Evolutionary conservation across 2,329 filamentous ascomycete species (phyloP).

Genomic region (Fonsecaea multimorphosa): DNA sequence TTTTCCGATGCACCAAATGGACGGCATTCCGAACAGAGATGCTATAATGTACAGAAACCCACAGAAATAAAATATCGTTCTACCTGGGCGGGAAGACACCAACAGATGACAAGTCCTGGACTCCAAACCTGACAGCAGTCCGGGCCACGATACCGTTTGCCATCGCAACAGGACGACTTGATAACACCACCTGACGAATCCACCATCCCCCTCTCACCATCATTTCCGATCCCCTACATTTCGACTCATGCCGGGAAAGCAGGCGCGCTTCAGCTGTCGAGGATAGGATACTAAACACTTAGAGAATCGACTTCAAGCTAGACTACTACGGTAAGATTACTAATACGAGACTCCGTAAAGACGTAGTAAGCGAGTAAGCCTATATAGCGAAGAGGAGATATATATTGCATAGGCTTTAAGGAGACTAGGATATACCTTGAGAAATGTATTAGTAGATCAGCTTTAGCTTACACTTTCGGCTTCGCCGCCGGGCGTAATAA

Average conservation of each 20-base stretch:
- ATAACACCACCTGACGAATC: slow-evolving; percentile 29
- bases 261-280: slow-evolving; percentile 46
- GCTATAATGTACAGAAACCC: slow-evolving; percentile 38
- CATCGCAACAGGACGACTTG: slow-evolving; percentile 41
- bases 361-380: slow-evolving; percentile 36
- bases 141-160: slow-evolving; percentile 43
- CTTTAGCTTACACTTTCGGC: slow-evolving; percentile 27
- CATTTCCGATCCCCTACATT: slow-evolving; percentile 16
- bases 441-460: slow-evolving; percentile 20
- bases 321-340: slow-evolving; percentile 41
- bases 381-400: slow-evolving; percentile 35
- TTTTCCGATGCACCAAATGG: slow-evolving; percentile 43
- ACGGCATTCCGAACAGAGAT: slow-evolving; percentile 39
- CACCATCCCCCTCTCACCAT: slow-evolving; percentile 35
- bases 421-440: slow-evolving; percentile 38
- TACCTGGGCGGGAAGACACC: slow-evolving; percentile 41
- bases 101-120: slow-evolving; percentile 39
- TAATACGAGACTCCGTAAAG: slow-evolving; percentile 36
- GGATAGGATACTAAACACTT: slow-evolving; percentile 47
- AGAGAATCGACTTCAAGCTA: slow-evolving; percentile 46
- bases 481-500: slow-evolving; percentile 27
- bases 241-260: slow-evolving; percentile 40
- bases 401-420: slow-evolving; percentile 41
- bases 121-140: slow-evolving; percentile 42
- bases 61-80: slow-evolving; percentile 42